Conservation (phyloP, 495 filamentous ascomycete genomes). For the Letharia lupina region DNA sequence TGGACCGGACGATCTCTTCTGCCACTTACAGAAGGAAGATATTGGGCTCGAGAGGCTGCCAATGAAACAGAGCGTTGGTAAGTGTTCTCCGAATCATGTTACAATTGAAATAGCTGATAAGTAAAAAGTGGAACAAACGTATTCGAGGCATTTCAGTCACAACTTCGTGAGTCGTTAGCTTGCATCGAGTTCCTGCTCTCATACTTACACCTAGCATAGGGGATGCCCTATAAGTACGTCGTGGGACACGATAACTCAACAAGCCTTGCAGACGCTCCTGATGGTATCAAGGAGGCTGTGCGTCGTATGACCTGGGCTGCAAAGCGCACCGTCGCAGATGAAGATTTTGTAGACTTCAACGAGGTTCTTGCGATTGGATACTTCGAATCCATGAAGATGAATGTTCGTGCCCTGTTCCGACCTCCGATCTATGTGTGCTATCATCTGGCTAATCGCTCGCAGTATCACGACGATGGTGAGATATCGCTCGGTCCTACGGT, state of each 20-base stretch:
- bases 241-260: slow-evolving; percentile 53
- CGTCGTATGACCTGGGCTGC: slow-evolving; percentile 61
- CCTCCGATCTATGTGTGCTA: neutral
- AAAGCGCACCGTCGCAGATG: slow-evolving; percentile 33
- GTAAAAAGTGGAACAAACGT: slow-evolving; percentile 32
- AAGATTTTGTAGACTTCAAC: slow-evolving; percentile 48
- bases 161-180: slow-evolving; percentile 54
- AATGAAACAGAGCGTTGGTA: slow-evolving; percentile 36
- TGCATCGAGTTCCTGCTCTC: neutral
- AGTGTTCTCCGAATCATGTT: slow-evolving; percentile 12
- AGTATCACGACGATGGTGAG: slow-evolving; percentile 88
- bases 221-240: slow-evolving; percentile 76
- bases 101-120: slow-evolving; percentile 12
- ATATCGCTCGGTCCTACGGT: slow-evolving; percentile 63
- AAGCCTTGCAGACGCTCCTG: slow-evolving; percentile 53
- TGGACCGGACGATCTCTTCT: slow-evolving; percentile 59
- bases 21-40: slow-evolving; percentile 47
- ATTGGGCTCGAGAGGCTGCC: slow-evolving; percentile 52
- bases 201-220: slow-evolving; percentile 36
- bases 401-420: slow-evolving; percentile 40
- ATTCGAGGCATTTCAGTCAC: slow-evolving; percentile 59
- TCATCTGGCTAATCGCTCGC: slow-evolving; percentile 26
- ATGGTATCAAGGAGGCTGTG: slow-evolving; percentile 47
- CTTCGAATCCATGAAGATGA: slow-evolving; percentile 59
- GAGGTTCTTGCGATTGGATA: slow-evolving; percentile 72